A percentile compares a stretch with the other conserved stretches of the same genome.
phyloP scores from a whole-genome alignment of 2,329 filamentous ascomycete genomes.

The Madurella mycetomatis region DNA sequence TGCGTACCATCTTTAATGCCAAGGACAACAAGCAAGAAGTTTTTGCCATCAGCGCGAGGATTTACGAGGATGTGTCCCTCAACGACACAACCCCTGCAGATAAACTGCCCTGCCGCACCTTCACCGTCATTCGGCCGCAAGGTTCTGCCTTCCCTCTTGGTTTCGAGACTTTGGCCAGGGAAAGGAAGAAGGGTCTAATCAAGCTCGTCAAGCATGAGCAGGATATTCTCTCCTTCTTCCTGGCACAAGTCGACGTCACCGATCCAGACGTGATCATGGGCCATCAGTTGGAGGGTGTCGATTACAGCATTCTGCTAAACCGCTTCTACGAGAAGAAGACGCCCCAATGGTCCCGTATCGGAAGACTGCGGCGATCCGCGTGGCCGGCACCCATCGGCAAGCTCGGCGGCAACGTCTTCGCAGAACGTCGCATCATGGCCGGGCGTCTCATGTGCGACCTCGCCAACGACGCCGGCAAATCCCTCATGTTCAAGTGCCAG shows the following conservation, averaged over 20 bases:
- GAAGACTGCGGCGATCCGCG: conserved; percentile 72
- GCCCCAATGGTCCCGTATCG: conserved; percentile 90
- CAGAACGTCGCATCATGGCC: conserved; percentile 82
- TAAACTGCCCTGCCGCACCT: conserved; percentile 81
- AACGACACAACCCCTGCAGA: conserved; percentile 85
- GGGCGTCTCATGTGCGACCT: conserved; percentile 90
- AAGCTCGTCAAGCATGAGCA: conserved; percentile 79
- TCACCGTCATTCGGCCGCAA: conserved; percentile 83
- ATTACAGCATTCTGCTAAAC: conserved; percentile 85
- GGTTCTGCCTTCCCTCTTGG: conserved; percentile 74
- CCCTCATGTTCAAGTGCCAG: conserved; percentile 93
- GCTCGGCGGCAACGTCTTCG: conserved; percentile 84
- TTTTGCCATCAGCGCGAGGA: conserved; percentile 80
- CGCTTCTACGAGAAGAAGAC: conserved; percentile 87
- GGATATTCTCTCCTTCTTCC: conserved; percentile 80
- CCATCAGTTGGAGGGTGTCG: conserved; percentile 94
- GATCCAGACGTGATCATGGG: conserved; percentile 94
- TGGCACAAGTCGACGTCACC: conserved; percentile 79
- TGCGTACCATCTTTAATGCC: conserved; percentile 82
- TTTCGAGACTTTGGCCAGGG: conserved; percentile 71
- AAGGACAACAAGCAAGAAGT: conserved; percentile 97
- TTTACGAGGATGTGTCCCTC: conserved; percentile 87
- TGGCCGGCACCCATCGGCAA: conserved; percentile 89
- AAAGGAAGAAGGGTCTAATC: conserved; percentile 70
- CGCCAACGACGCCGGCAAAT: conserved; percentile 95